Percentiles rank a stretch among this genome's conserved stretches.
phyloP scores from a whole-genome alignment of 225 moss, liverwort and hornwort genomes.

The Bryoerythrophyllum caledonicum region DNA sequence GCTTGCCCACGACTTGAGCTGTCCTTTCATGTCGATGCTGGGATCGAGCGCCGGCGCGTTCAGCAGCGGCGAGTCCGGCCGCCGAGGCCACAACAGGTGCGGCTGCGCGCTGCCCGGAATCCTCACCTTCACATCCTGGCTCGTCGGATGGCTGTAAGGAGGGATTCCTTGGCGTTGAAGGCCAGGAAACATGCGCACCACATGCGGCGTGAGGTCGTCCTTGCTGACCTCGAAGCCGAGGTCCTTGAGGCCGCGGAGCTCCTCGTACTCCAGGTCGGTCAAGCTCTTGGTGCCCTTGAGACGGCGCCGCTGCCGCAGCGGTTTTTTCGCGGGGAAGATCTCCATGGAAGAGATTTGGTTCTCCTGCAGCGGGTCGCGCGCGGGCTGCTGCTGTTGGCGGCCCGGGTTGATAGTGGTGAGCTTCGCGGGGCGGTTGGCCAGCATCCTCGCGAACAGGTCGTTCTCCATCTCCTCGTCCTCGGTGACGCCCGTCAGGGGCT shows the following conservation, averaged over 20 bases:
- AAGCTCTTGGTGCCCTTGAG: constrained; percentile 63
- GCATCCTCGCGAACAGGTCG: constrained; percentile 41
- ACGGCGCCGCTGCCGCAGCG: constrained; percentile 24
- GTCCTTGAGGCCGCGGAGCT: constrained; percentile 49
- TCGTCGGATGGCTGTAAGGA: constrained; percentile 12
- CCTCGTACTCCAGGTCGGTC: constrained; percentile 62
- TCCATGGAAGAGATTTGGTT: background rate
- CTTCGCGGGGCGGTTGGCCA: constrained; percentile 45
- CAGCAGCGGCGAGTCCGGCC: constrained; percentile 37
- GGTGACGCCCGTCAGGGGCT: constrained; percentile 41
- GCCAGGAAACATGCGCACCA: constrained; percentile 48
- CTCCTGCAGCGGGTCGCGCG: constrained; percentile 27
- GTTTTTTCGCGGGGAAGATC: background rate
- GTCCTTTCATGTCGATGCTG: constrained; percentile 52
- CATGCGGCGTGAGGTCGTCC: constrained; percentile 50
- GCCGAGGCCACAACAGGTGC: constrained; percentile 42
- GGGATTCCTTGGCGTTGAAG: constrained; percentile 42
- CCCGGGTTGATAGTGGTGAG: constrained; percentile 42
- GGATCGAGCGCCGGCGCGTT: constrained; percentile 31
- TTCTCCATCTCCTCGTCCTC: constrained; percentile 55
- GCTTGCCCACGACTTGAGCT: constrained; percentile 55
- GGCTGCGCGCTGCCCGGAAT: constrained; percentile 23
- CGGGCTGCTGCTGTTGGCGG: too few species aligned
- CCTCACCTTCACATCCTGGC: background rate
- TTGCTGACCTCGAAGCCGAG: constrained; percentile 53